These are phyloP conservation scores for Phytophthora multivora DNA, from an alignment of 352 stramenopile genomes.

Conservation along the genomic window DNA sequence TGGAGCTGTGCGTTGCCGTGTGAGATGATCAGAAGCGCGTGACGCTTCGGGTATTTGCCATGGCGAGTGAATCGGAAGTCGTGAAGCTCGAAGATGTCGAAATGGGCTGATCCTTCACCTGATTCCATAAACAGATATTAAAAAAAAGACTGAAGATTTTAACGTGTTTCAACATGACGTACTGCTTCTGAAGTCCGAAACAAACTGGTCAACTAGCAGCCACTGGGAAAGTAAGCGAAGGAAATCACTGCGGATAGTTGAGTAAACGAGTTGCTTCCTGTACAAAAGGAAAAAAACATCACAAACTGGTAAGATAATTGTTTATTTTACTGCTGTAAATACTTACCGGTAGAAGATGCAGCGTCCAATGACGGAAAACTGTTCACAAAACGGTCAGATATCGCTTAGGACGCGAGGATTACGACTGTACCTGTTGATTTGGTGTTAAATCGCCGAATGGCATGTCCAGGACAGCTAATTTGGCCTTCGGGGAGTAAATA, in stretches of 20 bases:
- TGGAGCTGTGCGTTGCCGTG: slow-evolving; percentile 49
- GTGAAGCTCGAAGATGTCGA: slow-evolving; percentile 38
- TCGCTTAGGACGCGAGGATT: not conserved
- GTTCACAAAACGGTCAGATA: slow-evolving; percentile 3
- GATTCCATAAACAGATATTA: not conserved
- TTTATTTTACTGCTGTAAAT: not conserved
- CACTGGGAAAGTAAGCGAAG: slow-evolving; percentile 41
- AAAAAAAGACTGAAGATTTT: not conserved
- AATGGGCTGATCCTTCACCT: not conserved
- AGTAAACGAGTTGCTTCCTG: slow-evolving; percentile 39
- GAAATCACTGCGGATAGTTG: slow-evolving; percentile 40
- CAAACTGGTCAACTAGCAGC: slow-evolving; percentile 28
- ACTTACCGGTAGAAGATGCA: slow-evolving; percentile 31
- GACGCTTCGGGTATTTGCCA: slow-evolving; percentile 41
- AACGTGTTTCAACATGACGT: not conserved
- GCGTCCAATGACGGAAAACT: slow-evolving; percentile 26
- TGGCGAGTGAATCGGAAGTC: slow-evolving; percentile 43
- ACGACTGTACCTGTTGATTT: slow-evolving; percentile 7
- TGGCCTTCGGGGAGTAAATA: slow-evolving; percentile 8
- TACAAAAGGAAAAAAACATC: not conserved
- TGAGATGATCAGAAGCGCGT: slow-evolving; percentile 38
- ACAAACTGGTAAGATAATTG: no score
- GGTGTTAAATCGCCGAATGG: slow-evolving; percentile 9
- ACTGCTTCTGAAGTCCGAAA: slow-evolving; percentile 10
- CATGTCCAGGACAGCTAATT: slow-evolving; percentile 26